Evolutionary conservation across 140 eudicot genomes (phyloP).

Genomic region (Erigeron philadelphicus): DNA sequence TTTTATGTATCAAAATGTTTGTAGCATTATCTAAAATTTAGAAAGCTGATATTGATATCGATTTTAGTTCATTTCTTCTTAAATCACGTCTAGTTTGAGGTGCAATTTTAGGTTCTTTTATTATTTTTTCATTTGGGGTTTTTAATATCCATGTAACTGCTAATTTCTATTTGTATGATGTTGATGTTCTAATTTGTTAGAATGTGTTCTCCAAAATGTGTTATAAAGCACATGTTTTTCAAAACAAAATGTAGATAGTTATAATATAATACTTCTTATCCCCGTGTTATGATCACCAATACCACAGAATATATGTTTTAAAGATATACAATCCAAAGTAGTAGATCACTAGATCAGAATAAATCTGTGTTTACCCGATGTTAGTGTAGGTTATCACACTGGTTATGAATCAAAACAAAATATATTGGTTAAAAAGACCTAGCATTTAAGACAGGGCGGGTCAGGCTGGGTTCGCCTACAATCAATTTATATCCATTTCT

Average conservation of each 20-base stretch:
- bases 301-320: no score
- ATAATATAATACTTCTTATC: not conserved
- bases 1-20: slow-evolving; percentile 26
- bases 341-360: not conserved
- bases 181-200: not conserved
- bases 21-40: slow-evolving; percentile 26
- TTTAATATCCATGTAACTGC: not conserved
- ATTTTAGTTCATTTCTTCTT: slow-evolving; percentile 16
- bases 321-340: not conserved
- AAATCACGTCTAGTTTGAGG: not conserved
- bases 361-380: no score
- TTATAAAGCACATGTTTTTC: not conserved
- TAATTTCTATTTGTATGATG: no score
- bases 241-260: not conserved
- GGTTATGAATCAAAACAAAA: no score
- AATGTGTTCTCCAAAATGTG: not conserved
- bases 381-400: no score
- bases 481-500: not conserved
- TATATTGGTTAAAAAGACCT: no score
- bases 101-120: slow-evolving; percentile 3
- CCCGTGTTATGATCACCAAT: no score
- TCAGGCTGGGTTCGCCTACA: not conserved
- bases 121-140: not conserved
- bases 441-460: not conserved
- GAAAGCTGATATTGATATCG: slow-evolving; percentile 30